Base-by-base conservation (phyloP, 345 rosid genomes). In the Eucalyptus grandis region DNA sequence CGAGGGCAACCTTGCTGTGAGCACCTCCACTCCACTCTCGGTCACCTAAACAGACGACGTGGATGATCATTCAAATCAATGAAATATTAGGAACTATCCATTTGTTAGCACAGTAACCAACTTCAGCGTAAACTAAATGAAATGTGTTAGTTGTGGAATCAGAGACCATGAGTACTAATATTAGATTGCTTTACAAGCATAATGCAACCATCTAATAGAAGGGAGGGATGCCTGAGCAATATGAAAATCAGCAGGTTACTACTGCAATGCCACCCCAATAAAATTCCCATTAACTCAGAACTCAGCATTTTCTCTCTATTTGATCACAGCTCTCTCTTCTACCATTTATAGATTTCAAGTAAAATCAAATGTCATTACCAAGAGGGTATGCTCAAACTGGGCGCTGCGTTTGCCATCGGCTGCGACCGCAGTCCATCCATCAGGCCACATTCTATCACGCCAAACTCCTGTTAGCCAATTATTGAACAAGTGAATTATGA, bases 371-470 rank as follows among this genome's bases (percentile, higher is more conserved):
- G 6, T 24, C 88, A 43, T 93, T 93, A 96, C 99, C 97, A 98
- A 85, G 89, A 98, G 98, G 3, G 99, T 97, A 89, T 98, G 99
- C 94, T 98, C 99, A 93, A 98, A 98, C 94, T 97, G 99, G 89
- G 99, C 99, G 82, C 99, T 98, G 91, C 96, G 93, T 92, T 96
- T 98, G 60, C 99, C 99, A 93, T 98, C 99, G 4, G 95, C 96
- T 9, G 99, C 94, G 51, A 96, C 99, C 51, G 96, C 99, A 88
- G 99, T 97, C 99, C 99, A 98, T 88, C 99, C 98, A 90, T 98
- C 99, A 58, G 99, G 99, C 99, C 99, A 98, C 96, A 94, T 95
- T 49, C 95, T 94, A 92, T 98, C 98, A 34, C 96, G 94, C 99
- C 99, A 97, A 86, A 92, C 93, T 30, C 99, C 99, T 97, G 86